Conservation (phyloP, 2,329 filamentous ascomycete species). For the Arachnopeziza araneosa region DNA sequence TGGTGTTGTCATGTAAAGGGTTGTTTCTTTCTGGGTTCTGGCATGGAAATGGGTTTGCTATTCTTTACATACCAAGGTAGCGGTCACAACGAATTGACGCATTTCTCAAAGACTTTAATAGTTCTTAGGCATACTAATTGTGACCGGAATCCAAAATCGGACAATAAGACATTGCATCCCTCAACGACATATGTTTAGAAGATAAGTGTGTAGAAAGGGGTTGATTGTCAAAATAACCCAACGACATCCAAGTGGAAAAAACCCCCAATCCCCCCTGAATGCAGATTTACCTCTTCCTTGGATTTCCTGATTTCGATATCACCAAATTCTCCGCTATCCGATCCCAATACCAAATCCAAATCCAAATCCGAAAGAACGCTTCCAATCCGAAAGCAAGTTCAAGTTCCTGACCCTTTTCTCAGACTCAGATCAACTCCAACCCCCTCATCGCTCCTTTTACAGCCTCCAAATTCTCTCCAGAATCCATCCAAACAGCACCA, state of each 20-base stretch:
- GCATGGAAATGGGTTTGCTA: background rate
- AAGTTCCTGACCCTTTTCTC: no score
- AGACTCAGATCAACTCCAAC: no score
- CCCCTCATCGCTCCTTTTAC: background rate
- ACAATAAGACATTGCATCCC: background rate
- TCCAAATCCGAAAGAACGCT: background rate
- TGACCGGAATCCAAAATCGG: background rate
- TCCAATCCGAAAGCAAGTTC: no score
- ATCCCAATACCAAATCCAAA: background rate
- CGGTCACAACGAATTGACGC: background rate
- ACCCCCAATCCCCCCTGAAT: background rate
- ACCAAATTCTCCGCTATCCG: background rate
- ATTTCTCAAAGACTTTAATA: background rate
- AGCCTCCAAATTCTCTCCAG: background rate
- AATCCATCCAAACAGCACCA: background rate
- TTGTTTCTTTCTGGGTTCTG: conserved; percentile 28
- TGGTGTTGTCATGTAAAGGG: conserved; percentile 96
- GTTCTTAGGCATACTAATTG: background rate
- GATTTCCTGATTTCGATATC: background rate
- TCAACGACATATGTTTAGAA: background rate
- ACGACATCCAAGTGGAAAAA: background rate
- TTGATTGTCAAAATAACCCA: no score
- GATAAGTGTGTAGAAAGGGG: no score
- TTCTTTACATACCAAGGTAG: background rate
- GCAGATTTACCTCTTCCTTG: background rate